A percentile compares a stretch with the other conserved stretches of the same genome.
Evolutionary conservation across 345 rosid species (phyloP).

Genomic region (Ceriops zippeliana): DNA sequence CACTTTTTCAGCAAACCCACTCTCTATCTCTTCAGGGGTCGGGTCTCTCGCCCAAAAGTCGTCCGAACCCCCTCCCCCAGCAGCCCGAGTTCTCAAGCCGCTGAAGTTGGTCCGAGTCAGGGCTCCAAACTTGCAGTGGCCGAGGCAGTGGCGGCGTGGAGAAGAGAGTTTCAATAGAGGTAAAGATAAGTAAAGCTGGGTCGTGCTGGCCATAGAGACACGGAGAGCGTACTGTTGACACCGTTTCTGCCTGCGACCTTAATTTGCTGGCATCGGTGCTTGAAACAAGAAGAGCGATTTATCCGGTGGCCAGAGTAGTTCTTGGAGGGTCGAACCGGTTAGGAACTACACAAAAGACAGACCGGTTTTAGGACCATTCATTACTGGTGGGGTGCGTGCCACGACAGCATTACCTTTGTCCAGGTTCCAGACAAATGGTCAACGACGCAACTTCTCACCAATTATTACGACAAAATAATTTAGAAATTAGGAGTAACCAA

Average conservation of each 20-base stretch:
- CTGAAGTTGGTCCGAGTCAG: conserved; percentile 10
- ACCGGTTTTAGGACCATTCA: not conserved
- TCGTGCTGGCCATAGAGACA: not conserved
- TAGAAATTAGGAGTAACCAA: too few relatives aligned
- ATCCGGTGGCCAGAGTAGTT: conserved; percentile 17
- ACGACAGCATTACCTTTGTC: too few relatives aligned
- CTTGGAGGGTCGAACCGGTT: not conserved
- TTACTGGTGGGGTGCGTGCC: not conserved
- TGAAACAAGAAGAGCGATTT: not conserved
- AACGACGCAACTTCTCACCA: not conserved
- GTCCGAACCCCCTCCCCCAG: conserved; percentile 38
- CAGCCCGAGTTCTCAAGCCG: conserved; percentile 23
- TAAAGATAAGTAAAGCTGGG: conserved; percentile 27
- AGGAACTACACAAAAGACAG: not conserved
- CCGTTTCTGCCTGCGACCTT: not conserved
- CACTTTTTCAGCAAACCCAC: conserved; percentile 77
- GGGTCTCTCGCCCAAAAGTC: conserved; percentile 80
- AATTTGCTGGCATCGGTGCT: not conserved
- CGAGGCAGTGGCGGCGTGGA: conserved; percentile 17
- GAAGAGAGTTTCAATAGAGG: conserved; percentile 21
- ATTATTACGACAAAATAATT: not conserved
- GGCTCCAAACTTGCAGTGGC: conserved; percentile 5
- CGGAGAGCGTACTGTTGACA: not conserved
- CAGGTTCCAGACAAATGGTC: too few relatives aligned
- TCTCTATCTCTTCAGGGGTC: conserved; percentile 73